These are phyloP conservation scores for Cyanodermella asteris DNA, from an alignment of 2,329 filamentous ascomycete genomes.

Conservation along the genomic window DNA sequence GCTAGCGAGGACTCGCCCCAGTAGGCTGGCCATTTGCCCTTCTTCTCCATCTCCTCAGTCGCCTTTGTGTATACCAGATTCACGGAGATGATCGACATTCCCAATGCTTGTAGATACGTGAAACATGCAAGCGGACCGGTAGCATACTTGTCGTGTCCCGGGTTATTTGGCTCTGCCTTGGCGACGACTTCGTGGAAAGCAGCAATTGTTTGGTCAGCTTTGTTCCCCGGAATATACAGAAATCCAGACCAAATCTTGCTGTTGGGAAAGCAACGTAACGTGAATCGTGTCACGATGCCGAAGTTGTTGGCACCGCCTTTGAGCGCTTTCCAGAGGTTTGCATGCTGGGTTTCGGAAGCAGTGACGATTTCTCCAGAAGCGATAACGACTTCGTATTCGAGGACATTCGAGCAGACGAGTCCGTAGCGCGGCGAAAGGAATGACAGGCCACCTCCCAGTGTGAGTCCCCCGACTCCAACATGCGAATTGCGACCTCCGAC, in stretches of 20 bases:
- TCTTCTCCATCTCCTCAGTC: conserved; percentile 6
- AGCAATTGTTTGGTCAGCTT: conserved; percentile 9
- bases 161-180: conserved; percentile 3
- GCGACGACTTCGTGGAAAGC: conserved; percentile 10
- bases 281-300: conserved; percentile 7
- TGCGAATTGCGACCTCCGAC: conserved; percentile 14
- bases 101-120: conserved; percentile 9
- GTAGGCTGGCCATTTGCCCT: conserved; percentile 12
- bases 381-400: conserved; percentile 7
- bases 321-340: conserved; percentile 7
- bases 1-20: conserved; percentile 14
- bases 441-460: conserved; percentile 11
- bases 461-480: conserved; percentile 17
- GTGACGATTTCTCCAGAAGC: conserved; percentile 5
- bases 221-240: conserved; percentile 11
- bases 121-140: conserved; percentile 12
- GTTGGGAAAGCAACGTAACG: conserved; percentile 7
- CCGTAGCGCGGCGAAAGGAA: conserved; percentile 7
- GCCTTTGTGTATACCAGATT: conserved; percentile 11
- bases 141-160: conserved; percentile 8
- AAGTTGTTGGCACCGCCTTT: conserved; percentile 10
- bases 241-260: conserved; percentile 16
- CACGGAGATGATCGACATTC: conserved; percentile 14
- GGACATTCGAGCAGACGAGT: conserved; percentile 7
- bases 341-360: conserved; percentile 6